These are phyloP conservation scores for Hanseniaspora lindneri DNA, from an alignment of 805 yeast genomes.

Conservation along the genomic window DNA sequence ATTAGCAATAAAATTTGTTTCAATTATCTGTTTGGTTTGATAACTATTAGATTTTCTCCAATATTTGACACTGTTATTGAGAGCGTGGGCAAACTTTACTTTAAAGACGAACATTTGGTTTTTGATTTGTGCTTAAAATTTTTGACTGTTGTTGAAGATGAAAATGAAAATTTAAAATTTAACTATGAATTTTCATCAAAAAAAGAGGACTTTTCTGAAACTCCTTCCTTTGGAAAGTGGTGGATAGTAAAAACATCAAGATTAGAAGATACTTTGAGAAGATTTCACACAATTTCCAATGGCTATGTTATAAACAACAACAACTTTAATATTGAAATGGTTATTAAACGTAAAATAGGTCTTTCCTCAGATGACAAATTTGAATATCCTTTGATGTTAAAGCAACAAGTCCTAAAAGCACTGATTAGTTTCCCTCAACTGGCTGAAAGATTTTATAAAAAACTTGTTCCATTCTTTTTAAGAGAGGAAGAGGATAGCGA, in stretches of 20 bases:
- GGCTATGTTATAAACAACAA: slow-evolving; percentile 26
- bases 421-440: slow-evolving; percentile 48
- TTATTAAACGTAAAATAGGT: slow-evolving; percentile 8
- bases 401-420: slow-evolving; percentile 48
- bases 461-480: slow-evolving; percentile 48
- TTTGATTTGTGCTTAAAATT: slow-evolving; percentile 46
- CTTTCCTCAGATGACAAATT: slow-evolving; percentile 26
- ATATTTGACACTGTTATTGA: slow-evolving; percentile 70
- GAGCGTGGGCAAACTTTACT: slow-evolving; percentile 38
- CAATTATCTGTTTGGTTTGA: slow-evolving; percentile 52
- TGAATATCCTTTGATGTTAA: slow-evolving; percentile 35
- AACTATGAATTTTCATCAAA: slow-evolving; percentile 17
- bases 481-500: slow-evolving; percentile 23
- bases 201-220: slow-evolving; percentile 16
- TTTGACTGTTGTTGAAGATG: slow-evolving; percentile 18
- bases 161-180: slow-evolving; percentile 20
- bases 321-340: neutral
- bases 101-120: slow-evolving; percentile 33
- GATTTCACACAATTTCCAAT: slow-evolving; percentile 24
- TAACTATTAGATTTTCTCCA: slow-evolving; percentile 70
- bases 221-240: neutral
- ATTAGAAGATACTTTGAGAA: slow-evolving; percentile 33
- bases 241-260: slow-evolving; percentile 41
- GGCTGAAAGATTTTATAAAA: slow-evolving; percentile 52
- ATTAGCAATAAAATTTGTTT: slow-evolving; percentile 29